Conservation (phyloP, 768 basidiomycete genomes). For the Suillus hirtellus region DNA sequence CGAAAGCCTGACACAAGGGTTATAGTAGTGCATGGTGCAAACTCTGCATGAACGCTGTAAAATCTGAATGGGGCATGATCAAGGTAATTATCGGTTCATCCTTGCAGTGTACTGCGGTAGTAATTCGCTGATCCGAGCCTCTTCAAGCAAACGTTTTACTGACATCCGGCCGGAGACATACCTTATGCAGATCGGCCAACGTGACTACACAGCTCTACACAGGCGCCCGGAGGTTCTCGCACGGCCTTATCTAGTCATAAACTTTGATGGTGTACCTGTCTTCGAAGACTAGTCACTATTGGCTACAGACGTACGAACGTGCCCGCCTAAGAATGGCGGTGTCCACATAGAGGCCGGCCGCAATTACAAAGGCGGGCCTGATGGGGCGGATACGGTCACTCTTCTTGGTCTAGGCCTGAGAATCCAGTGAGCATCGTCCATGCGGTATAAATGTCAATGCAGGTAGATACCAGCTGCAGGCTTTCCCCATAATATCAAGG, state of each 20-base stretch:
- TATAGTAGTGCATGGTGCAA: no score
- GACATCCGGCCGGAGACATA: not conserved
- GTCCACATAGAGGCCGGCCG: not conserved
- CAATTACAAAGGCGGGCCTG: not conserved
- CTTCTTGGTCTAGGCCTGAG: not conserved
- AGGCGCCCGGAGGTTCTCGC: not conserved
- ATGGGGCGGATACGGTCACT: not conserved
- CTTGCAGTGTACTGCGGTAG: not conserved
- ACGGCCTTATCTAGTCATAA: not conserved
- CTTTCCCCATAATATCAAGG: not conserved
- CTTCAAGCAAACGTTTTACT: not conserved
- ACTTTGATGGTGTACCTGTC: not conserved
- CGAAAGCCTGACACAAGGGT: no score
- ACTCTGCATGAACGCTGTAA: no score
- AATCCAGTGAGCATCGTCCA: not conserved
- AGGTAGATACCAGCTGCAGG: not conserved
- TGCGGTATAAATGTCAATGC: not conserved
- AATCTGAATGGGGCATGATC: no score
- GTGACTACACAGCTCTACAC: no score
- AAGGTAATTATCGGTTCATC: no score
- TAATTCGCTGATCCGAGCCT: not conserved
- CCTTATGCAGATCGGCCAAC: not conserved
- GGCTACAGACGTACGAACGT: slow-evolving; percentile 1
- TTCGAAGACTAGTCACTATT: not conserved
- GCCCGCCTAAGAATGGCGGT: not conserved